Percentiles rank a stretch among this genome's conserved stretches.
These are phyloP conservation scores for Marsdenia floribunda DNA, from an alignment of 257 asterid genomes.

Conservation along the genomic window DNA sequence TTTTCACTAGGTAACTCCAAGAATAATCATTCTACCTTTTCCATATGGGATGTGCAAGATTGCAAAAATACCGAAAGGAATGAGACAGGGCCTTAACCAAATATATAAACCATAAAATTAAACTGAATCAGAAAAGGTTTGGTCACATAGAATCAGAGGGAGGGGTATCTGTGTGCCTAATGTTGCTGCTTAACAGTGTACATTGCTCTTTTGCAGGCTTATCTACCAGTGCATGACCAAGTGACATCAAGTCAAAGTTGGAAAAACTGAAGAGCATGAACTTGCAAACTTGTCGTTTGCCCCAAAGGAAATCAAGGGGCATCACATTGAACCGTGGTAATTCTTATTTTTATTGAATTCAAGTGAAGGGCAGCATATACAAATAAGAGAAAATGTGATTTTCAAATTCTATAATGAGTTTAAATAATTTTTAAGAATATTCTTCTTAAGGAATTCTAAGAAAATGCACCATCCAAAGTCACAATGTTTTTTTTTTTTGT, in stretches of 20 bases:
- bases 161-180: no score
- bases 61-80: neutral
- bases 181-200: slow-evolving; percentile 7
- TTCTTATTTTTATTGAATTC: neutral
- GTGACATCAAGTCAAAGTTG: slow-evolving; percentile 38
- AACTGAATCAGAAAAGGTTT: neutral
- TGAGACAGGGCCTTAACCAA: neutral
- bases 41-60: neutral
- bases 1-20: neutral
- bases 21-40: neutral
- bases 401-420: neutral
- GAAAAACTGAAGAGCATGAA: slow-evolving; percentile 26
- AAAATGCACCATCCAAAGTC: neutral
- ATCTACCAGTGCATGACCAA: slow-evolving; percentile 36
- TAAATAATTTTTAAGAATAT: no score
- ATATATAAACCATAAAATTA: neutral
- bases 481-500: neutral
- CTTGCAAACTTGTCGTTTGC: slow-evolving; percentile 14
- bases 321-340: no score
- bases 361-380: neutral
- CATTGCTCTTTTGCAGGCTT: slow-evolving; percentile 32
- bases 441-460: neutral
- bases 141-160: neutral
- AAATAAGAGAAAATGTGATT: slow-evolving; percentile 2
- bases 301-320: neutral